Evolutionary conservation across 2,329 filamentous ascomycete genomes (phyloP), one percentile per base, ranked within the genome.

Genomic region (Fonsecaea nubica): DNA sequence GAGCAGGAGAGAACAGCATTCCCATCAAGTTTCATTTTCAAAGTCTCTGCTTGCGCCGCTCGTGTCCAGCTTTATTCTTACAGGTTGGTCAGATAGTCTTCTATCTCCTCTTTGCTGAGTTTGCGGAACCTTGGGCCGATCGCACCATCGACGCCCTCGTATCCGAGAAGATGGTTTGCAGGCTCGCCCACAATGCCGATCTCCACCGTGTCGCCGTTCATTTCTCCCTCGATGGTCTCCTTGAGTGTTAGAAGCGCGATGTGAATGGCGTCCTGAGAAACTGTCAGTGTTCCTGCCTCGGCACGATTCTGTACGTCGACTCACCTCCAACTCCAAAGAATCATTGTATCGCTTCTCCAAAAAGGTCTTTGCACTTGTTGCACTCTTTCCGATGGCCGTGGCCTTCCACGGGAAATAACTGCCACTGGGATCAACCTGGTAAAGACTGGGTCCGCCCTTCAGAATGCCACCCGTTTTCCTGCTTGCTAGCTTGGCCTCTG

Each of bases 381-480:
- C 95, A 77, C 93, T 96, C 88, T 99, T 99, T 76, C 95, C 95
- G 76, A 99, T 99, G 60, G 95, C 95, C 57, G 95, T 99, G 50
- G 95, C 95, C 85, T 99, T 99, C 95, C 95, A 99, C 3, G 95
- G 95, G 80, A 97, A 99, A 80, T 99, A 99, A 79, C 92, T 96
- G 73, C 95, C 95, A 72, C 92, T 97, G n/a, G 95, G 95, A 78
- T 99, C 95, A 73, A 99, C 95, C 83, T 99, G 94, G 83, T 99
- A 99, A 77, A 99, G 83, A 86, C 96, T 97, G 56, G 95, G 95
- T 5, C 95, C 94, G 59, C 95, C 94, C 84, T 97, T 98, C 74
- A 95, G 85, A 73, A 96, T 95, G 57, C 95, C 95, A 33, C 94
- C 95, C 30, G 95, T 98, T 87, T 98, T 97, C 73, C 90, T 90